Conservation (phyloP, 805 yeast genomes). For the Kazachstania martiniae region DNA sequence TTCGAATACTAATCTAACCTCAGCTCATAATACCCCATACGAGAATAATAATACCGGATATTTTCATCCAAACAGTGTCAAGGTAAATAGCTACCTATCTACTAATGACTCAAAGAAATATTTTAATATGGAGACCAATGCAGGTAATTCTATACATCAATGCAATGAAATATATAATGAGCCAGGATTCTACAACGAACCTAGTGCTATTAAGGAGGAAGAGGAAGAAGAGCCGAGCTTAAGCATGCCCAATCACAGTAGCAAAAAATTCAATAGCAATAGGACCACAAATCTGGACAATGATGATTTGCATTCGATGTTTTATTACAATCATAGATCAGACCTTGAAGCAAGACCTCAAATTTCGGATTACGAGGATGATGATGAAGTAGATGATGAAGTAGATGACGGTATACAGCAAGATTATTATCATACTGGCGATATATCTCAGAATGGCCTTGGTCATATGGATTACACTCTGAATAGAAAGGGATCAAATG, state of each 20-base stretch:
- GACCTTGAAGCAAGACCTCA: conserved; percentile 24
- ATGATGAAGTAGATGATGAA: conserved; percentile 9
- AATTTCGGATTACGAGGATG: conserved; percentile 25
- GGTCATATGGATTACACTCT: background rate
- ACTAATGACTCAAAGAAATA: background rate
- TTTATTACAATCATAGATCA: conserved; percentile 24
- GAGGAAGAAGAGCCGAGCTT: conserved; percentile 5
- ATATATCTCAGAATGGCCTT: background rate
- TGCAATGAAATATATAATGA: background rate
- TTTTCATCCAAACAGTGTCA: conserved; percentile 3
- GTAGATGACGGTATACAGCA: conserved; percentile 4
- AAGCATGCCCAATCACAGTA: background rate
- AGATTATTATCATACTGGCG: conserved; percentile 1
- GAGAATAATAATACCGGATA: background rate
- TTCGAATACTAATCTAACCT: conserved; percentile 1
- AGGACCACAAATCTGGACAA: conserved; percentile 6
- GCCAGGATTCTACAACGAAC: conserved; percentile 4
- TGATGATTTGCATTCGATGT: conserved; percentile 26
- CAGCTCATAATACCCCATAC: background rate
- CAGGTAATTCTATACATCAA: background rate
- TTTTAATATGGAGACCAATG: background rate
- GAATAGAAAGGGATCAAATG: background rate
- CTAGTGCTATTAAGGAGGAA: conserved; percentile 15
- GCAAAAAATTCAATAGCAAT: background rate
- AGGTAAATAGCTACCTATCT: conserved; percentile 3